These are phyloP conservation scores for Cladosporium sp. DNA, from an alignment of 2,329 filamentous ascomycete genomes.

Conservation along the genomic window DNA sequence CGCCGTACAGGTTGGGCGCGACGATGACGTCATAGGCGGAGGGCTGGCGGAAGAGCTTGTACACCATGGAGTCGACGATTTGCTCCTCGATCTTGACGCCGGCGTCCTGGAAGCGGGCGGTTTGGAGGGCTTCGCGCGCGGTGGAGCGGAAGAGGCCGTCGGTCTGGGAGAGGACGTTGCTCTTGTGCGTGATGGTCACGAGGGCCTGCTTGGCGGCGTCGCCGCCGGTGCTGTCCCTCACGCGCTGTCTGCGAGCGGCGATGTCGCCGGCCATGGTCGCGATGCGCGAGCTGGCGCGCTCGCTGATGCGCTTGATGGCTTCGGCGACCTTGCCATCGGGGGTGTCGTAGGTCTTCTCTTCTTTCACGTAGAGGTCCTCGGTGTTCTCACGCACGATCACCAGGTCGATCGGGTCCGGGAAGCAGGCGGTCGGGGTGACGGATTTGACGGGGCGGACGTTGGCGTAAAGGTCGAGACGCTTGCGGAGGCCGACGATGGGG, in stretches of 20 bases:
- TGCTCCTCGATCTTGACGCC: slow-evolving; percentile 74
- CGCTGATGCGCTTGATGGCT: slow-evolving; percentile 94
- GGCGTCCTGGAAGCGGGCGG: slow-evolving; percentile 60
- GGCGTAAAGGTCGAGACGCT: slow-evolving; percentile 90
- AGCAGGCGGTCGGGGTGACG: slow-evolving; percentile 54
- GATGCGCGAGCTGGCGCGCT: slow-evolving; percentile 80
- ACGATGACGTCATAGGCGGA: slow-evolving; percentile 96
- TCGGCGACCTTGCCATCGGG: slow-evolving; percentile 80
- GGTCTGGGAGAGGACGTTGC: slow-evolving; percentile 93
- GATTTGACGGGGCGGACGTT: slow-evolving; percentile 96
- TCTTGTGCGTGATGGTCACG: slow-evolving; percentile 98
- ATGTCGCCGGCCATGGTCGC: slow-evolving; percentile 93
- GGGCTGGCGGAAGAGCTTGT: slow-evolving; percentile 98
- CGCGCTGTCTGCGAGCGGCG: slow-evolving; percentile 77
- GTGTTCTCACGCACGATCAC: slow-evolving; percentile 99
- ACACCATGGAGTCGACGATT: slow-evolving; percentile 99
- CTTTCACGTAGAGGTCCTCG: slow-evolving; percentile 96
- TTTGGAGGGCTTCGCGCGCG: slow-evolving; percentile 67
- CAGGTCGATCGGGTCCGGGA: slow-evolving; percentile 71
- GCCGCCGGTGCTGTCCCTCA: slow-evolving; percentile 57
- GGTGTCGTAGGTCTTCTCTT: slow-evolving; percentile 78
- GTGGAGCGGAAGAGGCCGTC: slow-evolving; percentile 91
- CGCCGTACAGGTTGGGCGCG: slow-evolving; percentile 94
- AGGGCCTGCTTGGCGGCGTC: slow-evolving; percentile 66
- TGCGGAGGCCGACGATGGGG: slow-evolving; percentile 94